phyloP scores from a whole-genome alignment of 1,139 yeast genomes.

The Protomyces gravidus region DNA sequence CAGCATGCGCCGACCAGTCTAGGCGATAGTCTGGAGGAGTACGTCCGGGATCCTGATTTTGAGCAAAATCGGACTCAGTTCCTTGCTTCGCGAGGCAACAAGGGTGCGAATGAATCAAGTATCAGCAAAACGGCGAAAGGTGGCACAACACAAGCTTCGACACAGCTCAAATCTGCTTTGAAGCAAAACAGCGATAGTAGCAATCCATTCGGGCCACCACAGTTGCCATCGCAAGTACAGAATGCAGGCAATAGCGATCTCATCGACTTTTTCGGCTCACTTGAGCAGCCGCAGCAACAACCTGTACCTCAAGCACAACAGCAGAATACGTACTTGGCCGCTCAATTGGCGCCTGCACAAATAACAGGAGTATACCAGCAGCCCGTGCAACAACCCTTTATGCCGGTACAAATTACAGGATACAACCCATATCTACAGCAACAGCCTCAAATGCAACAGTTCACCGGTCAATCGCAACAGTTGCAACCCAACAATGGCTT shows the following conservation, averaged over 20 bases:
- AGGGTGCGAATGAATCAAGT: conserved; percentile 32
- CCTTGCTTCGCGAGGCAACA: conserved; percentile 57
- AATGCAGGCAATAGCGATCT: conserved; percentile 32
- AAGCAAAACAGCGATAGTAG: conserved; percentile 36
- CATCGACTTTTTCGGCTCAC: conserved; percentile 35
- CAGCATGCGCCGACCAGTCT: conserved; percentile 92
- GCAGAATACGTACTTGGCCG: conserved; percentile 32
- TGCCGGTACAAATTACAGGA: conserved; percentile 31
- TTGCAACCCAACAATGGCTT: conserved; percentile 34
- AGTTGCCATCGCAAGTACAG: conserved; percentile 25
- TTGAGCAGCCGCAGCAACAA: conserved; percentile 31
- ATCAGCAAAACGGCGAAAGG: background rate
- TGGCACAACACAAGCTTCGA: conserved; percentile 35
- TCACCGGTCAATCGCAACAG: conserved; percentile 28
- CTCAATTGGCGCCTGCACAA: background rate
- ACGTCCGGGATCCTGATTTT: conserved; percentile 78
- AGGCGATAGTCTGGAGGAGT: conserved; percentile 80
- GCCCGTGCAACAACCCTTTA: conserved; percentile 33
- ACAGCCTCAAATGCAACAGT: conserved; percentile 30
- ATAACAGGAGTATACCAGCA: conserved; percentile 7
- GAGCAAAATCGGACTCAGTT: conserved; percentile 75
- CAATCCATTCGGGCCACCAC: conserved; percentile 33
- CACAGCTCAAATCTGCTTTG: conserved; percentile 36
- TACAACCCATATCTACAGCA: conserved; percentile 22
- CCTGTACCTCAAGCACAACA: conserved; percentile 34